phyloP scores from a whole-genome alignment of 225 moss, liverwort and hornwort genomes.

The Ulota crispa region DNA sequence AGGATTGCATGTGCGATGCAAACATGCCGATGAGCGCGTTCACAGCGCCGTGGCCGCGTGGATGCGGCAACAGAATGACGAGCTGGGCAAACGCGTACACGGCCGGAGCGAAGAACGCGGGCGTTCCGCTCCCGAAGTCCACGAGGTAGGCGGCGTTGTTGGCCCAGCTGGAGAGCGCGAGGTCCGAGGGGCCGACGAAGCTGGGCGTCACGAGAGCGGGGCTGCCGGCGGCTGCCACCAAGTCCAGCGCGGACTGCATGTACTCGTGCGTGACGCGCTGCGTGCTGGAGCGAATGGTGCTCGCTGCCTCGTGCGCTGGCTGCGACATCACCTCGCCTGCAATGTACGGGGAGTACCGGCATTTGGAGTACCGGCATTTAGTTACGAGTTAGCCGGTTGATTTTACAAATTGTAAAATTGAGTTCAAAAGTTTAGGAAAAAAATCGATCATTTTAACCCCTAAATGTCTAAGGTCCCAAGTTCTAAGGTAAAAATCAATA shows the following conservation, averaged over 20 bases:
- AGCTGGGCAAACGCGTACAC: conserved; percentile 37
- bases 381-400: too few species aligned
- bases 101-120: conserved; percentile 42
- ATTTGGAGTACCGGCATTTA: too few species aligned
- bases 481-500: too few species aligned
- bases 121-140: conserved; percentile 66
- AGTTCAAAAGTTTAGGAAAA: too few species aligned
- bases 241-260: conserved; percentile 62
- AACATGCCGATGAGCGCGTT: conserved; percentile 45
- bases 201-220: conserved; percentile 41
- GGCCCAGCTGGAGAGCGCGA: conserved; percentile 66
- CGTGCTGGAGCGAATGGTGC: conserved; percentile 34
- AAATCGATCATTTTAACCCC: too few species aligned
- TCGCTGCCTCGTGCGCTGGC: conserved; percentile 34
- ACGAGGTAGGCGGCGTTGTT: conserved; percentile 38
- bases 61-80: conserved; percentile 45
- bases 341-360: too few species aligned
- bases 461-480: too few species aligned
- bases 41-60: conserved; percentile 18
- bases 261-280: conserved; percentile 54
- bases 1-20: conserved; percentile 22
- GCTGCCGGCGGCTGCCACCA: conserved; percentile 30
- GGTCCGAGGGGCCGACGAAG: conserved; percentile 44
- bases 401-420: too few species aligned
- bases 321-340: conserved; percentile 38